These are phyloP conservation scores for Globisporangium viniferum DNA, from an alignment of 352 stramenopile genomes.

Conservation along the genomic window DNA sequence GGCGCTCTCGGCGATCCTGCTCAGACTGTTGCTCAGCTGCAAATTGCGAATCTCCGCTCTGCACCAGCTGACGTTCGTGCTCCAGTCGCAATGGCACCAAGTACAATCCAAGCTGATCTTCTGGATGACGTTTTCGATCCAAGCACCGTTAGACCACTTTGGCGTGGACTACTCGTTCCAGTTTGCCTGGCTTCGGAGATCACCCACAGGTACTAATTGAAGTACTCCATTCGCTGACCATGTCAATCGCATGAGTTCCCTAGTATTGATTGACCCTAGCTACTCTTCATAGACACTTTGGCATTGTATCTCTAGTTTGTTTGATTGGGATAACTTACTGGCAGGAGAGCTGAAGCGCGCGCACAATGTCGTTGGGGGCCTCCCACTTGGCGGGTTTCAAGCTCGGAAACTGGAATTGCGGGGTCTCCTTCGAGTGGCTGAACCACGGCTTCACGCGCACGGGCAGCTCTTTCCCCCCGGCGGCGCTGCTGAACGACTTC, in stretches of 20 bases:
- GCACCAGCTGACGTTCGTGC: constrained; percentile 4
- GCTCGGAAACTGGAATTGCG: constrained; percentile 59
- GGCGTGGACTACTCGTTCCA: not conserved
- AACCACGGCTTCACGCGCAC: constrained; percentile 44
- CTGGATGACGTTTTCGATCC: constrained; percentile 6
- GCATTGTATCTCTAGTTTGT: not conserved
- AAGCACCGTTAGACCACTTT: not conserved
- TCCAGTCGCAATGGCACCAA: constrained; percentile 5
- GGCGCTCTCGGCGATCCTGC: not conserved
- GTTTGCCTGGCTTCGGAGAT: not conserved
- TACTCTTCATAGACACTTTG: not conserved
- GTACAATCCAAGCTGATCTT: constrained; percentile 8
- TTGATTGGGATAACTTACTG: constrained; percentile 13
- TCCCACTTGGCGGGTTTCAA: constrained; percentile 47
- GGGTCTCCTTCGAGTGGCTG: constrained; percentile 35
- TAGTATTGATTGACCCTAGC: not conserved
- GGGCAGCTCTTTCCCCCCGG: constrained; percentile 19
- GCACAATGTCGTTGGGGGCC: constrained; percentile 50
- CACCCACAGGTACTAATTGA: too few species aligned
- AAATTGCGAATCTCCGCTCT: not conserved
- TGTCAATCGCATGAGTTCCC: too few species aligned
- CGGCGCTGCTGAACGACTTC: constrained; percentile 18
- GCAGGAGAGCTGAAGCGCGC: constrained; percentile 43
- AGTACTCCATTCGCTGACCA: too few species aligned
- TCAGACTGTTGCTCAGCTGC: not conserved